A percentile compares a stretch with the other conserved stretches of the same genome.
Evolutionary conservation across 371 early-diverging fungal genomes (phyloP).

Genomic region (Mucor piriformis): DNA sequence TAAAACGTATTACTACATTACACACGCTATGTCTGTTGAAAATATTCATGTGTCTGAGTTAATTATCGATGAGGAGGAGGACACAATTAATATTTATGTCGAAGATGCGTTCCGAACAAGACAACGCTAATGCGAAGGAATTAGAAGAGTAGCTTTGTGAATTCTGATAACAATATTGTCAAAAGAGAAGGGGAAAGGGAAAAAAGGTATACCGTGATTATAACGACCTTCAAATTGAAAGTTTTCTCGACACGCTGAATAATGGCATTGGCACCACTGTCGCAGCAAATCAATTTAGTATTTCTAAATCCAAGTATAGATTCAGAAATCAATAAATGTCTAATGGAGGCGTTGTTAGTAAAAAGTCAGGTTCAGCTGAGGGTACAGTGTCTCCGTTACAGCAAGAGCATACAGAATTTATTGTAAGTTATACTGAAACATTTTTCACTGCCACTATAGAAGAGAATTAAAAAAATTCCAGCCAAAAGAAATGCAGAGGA

Average conservation of each 20-base stretch:
- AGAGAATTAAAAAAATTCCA: background rate
- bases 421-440: conserved; percentile 24
- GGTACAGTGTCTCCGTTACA: conserved; percentile 4
- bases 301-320: conserved; percentile 9
- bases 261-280: background rate
- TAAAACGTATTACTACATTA: too few relatives aligned
- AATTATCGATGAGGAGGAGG: too few relatives aligned
- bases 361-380: conserved; percentile 11
- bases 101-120: too few relatives aligned
- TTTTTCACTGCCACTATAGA: background rate
- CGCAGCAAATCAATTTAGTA: conserved; percentile 2
- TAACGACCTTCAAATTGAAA: too few relatives aligned
- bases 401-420: conserved; percentile 8
- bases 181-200: too few relatives aligned
- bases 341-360: background rate
- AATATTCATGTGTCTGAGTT: too few relatives aligned
- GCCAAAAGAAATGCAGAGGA: background rate
- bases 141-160: too few relatives aligned
- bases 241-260: background rate
- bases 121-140: too few relatives aligned
- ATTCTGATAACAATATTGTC: too few relatives aligned
- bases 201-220: too few relatives aligned
- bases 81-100: too few relatives aligned
- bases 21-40: too few relatives aligned
- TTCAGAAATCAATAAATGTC: conserved; percentile 6